phyloP scores from a whole-genome alignment of 202 grass and related monocot species.

The Sporobolus alterniflorus region DNA sequence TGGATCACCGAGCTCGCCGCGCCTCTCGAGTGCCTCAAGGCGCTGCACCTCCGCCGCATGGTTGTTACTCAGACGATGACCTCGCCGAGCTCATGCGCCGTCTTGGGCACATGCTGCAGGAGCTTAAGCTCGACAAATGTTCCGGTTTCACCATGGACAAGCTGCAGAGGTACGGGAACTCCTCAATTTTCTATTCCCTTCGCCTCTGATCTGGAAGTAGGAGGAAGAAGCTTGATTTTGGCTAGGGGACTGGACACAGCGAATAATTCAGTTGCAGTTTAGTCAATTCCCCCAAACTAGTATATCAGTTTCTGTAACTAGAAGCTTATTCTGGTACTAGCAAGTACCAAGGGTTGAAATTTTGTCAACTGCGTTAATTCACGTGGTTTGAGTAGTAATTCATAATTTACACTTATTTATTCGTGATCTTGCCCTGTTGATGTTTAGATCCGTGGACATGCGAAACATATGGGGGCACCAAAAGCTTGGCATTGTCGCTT shows the following conservation, averaged over 20 bases:
- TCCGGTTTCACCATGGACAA: conserved; percentile 86
- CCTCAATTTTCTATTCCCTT: neutral
- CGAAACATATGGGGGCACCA: conserved; percentile 90
- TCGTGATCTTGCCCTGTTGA: conserved; percentile 12
- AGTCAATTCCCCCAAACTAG: conserved; percentile 12
- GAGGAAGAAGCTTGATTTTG: conserved; percentile 1
- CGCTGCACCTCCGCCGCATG: conserved; percentile 83
- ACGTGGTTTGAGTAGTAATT: neutral
- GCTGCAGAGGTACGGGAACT: conserved; percentile 62
- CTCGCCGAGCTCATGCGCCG: conserved; percentile 57
- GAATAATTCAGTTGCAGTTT: neutral
- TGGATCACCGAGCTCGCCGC: conserved; percentile 61
- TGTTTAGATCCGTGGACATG: conserved; percentile 88
- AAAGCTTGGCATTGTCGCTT: conserved; percentile 81
- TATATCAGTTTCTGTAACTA: conserved; percentile 14
- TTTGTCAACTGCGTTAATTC: too few species aligned
- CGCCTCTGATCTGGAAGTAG: conserved; percentile 18
- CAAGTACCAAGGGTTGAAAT: neutral
- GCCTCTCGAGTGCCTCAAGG: conserved; percentile 79
- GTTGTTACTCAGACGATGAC: conserved; percentile 76
- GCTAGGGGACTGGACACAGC: neutral
- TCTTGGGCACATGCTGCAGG: conserved; percentile 75
- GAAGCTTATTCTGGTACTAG: neutral
- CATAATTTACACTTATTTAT: neutral
- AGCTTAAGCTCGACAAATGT: conserved; percentile 91